Base-by-base conservation (phyloP, 225 moss, liverwort and hornwort species). In the Sphagnum contortum region DNA sequence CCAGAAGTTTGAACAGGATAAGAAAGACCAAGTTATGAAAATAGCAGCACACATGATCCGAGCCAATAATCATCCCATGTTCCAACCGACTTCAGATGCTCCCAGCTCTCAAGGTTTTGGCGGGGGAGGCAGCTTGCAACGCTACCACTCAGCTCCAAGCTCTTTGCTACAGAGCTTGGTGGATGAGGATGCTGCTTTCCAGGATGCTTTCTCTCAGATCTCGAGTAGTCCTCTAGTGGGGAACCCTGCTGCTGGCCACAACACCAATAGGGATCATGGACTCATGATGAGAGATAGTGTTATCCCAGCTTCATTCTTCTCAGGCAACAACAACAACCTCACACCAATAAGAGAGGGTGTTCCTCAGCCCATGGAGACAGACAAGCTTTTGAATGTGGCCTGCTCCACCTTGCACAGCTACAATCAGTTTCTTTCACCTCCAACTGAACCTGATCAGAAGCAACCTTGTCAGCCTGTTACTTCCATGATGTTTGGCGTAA, bases 101-200 rank as follows among this genome's bases (percentile, higher is more conserved):
- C 29, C 29, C 29, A 29, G 29, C 29, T 29, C 29, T 29, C 29
- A 29, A 29, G 29, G 29, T 29, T 29, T 29, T 29, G 29, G 29
- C 29, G 29, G 29, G 29, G 29, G 29, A 50, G 9, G 75, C 3
- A 73, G 78, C 2, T 59, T 87, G 50, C 83, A 83, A 9, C 83
- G 87, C 12, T 70, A 87, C 44, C 83, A 83, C 50, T 80, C 87
- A n/a, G 83, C 87, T 12, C 87, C 87, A 7, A 87, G 80, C 61
- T 71, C 49, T 9, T 69, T 83, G 48, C 66, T 83, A 2, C 69
- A 77, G n/a, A 64, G 69, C 69, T 47, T 80, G 56, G 68, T 74
- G 12, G 83, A 29, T 65, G 61, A 57, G 8, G 83, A 78, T 47
- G 82, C 83, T 49, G 44, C 29, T 1, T 29, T 29, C 29, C 29